A percentile compares a stretch with the other conserved stretches of the same genome.
phyloP scores from a whole-genome alignment of 768 basidiomycete species.

The Sarcomyxa edulis region DNA sequence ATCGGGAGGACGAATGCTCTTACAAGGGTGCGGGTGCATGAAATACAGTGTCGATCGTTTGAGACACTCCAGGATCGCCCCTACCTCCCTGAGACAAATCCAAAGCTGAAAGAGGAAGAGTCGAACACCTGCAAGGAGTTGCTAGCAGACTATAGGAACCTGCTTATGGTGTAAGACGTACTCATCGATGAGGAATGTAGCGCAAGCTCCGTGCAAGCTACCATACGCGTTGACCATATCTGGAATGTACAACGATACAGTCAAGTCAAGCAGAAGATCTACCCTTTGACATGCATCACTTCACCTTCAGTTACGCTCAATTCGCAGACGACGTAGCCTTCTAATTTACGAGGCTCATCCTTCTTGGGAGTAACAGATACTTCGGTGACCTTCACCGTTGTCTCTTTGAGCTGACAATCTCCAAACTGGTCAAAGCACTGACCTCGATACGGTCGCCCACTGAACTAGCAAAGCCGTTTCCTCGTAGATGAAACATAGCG shows the following conservation, averaged over 20 bases:
- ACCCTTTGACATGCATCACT: too few species aligned
- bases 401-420: too few species aligned
- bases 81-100: slow-evolving; percentile 24
- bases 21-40: slow-evolving; percentile 37
- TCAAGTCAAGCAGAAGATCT: too few species aligned
- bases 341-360: not conserved
- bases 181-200: slow-evolving; percentile 43
- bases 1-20: slow-evolving; percentile 14
- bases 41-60: slow-evolving; percentile 39
- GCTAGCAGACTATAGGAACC: not conserved
- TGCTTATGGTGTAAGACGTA: slow-evolving; percentile 16
- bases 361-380: slow-evolving; percentile 9
- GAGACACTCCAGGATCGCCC: slow-evolving; percentile 32
- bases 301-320: slow-evolving; percentile 5
- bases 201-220: slow-evolving; percentile 35
- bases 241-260: too few species aligned
- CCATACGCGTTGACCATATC: slow-evolving; percentile 39
- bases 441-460: slow-evolving; percentile 24
- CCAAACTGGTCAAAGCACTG: too few species aligned
- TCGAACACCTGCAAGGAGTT: slow-evolving; percentile 29
- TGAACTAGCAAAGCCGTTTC: slow-evolving; percentile 23
- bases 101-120: slow-evolving; percentile 30
- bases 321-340: slow-evolving; percentile 3
- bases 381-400: too few species aligned
- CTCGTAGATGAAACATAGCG: slow-evolving; percentile 20